Evolutionary conservation across 2,329 filamentous ascomycete species (phyloP).

Genomic region (Hymenoscyphus albidus): DNA sequence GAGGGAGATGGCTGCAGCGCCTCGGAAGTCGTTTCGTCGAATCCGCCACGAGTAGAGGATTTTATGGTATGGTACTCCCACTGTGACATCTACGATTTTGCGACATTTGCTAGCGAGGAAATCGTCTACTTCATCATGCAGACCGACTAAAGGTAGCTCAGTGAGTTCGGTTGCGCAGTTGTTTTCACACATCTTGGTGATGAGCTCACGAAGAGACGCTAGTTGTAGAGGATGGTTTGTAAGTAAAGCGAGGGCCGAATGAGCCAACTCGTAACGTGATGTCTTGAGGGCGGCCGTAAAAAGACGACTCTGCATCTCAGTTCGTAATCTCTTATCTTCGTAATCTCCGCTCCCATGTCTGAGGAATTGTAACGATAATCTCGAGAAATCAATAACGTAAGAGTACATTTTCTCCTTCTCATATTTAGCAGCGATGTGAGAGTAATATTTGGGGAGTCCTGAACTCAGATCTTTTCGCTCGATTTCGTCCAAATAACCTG

Average conservation of each 20-base stretch:
- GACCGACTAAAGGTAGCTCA: conserved; percentile 70
- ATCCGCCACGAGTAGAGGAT: conserved; percentile 91
- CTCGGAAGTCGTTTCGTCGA: conserved; percentile 81
- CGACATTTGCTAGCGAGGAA: conserved; percentile 70
- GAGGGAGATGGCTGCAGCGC: conserved; percentile 60
- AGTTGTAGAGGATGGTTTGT: conserved; percentile 67
- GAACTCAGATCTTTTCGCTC: conserved; percentile 67
- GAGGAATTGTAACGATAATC: conserved; percentile 65
- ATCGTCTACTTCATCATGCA: conserved; percentile 75
- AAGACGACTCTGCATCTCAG: conserved; percentile 75
- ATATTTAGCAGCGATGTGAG: conserved; percentile 78
- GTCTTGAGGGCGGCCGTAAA: conserved; percentile 80
- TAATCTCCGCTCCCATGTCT: conserved; percentile 16
- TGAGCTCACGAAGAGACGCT: conserved; percentile 66
- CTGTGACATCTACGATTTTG: conserved; percentile 60
- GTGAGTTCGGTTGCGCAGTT: conserved; percentile 65
- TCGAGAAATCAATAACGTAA: conserved; percentile 79
- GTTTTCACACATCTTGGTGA: conserved; percentile 66
- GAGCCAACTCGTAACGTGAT: conserved; percentile 77
- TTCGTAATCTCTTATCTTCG: conserved; percentile 41
- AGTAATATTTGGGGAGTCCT: conserved; percentile 79
- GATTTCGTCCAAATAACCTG: conserved; percentile 68
- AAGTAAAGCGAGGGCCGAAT: conserved; percentile 72
- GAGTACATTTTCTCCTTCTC: conserved; percentile 74
- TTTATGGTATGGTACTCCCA: conserved; percentile 73